These are phyloP conservation scores for Coccomyxa subellipsoidea DNA, from an alignment of 163 green algal species.

Conservation along the genomic window DNA sequence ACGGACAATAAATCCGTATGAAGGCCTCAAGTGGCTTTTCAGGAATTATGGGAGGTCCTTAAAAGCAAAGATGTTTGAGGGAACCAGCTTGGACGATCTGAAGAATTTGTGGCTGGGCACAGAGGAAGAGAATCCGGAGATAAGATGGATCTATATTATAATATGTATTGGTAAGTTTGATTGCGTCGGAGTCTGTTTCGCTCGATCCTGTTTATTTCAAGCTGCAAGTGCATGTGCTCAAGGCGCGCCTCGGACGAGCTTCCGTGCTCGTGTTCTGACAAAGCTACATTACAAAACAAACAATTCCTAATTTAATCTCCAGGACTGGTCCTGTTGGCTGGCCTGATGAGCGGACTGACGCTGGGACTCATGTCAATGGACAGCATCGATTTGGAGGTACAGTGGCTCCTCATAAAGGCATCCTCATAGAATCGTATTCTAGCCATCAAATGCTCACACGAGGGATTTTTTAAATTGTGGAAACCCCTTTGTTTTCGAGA, in stretches of 20 bases:
- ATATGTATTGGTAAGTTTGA: background rate
- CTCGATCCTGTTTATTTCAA: background rate
- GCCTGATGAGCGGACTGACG: slow-evolving; percentile 48
- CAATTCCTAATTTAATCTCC: background rate
- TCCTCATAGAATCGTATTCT: background rate
- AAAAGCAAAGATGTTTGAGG: background rate
- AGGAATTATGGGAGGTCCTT: too few relatives aligned
- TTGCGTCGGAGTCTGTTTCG: background rate
- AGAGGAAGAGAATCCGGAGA: background rate
- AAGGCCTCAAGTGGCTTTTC: too few relatives aligned
- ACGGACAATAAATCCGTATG: too few relatives aligned
- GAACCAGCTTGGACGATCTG: background rate
- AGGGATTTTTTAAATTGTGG: too few relatives aligned
- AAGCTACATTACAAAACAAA: background rate
- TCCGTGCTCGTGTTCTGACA: background rate
- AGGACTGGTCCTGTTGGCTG: slow-evolving; percentile 17
- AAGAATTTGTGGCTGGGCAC: background rate
- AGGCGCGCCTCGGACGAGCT: background rate
- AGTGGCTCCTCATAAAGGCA: background rate
- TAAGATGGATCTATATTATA: background rate
- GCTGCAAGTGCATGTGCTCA: background rate
- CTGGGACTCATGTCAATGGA: slow-evolving; percentile 76
- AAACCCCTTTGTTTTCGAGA: too few relatives aligned
- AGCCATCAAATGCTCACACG: too few relatives aligned
- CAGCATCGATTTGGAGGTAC: slow-evolving; percentile 69